Base-by-base conservation (phyloP, 2,329 filamentous ascomycete genomes). In the Bipolaris cookei region DNA sequence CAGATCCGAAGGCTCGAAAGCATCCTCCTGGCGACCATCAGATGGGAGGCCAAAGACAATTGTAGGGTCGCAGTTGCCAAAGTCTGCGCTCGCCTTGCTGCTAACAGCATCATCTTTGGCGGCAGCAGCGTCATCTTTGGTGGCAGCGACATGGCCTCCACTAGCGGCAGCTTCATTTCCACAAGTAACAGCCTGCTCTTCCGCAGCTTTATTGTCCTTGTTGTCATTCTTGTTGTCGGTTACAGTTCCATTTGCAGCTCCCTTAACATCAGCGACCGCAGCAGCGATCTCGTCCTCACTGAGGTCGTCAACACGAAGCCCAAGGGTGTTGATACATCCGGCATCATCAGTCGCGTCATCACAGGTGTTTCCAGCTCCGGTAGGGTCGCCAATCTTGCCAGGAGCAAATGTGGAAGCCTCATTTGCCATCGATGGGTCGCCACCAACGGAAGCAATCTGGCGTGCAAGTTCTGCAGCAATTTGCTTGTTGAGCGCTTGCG, bases 381-480 rank as follows among this genome's bases (percentile, higher is more conserved):
- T 84, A n/a, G 68, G 63, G 61, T 82, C 82, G 66, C 80, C 76
- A 67, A 86, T 78, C 62, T 82, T 63, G 49, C 87, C 87, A 14
- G 87, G 84, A 4, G 80, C 82, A 68, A 90, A 90, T 4, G 87
- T 90, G 52, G 85, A 86, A 28, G 82, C 80, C 61, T 86, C 77
- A 47, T 89, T 83, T 37, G 88, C 88, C 34, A 84, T 77, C 45
- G 82, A 77, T 14, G 87, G 85, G 71, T 90, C 84, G 28, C 84
- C 88, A 13, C 88, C 87, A 60, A 90, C 80, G 4, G 79, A 76
- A 18, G 82, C 81, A 49, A 90, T 83, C 76, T 89, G 84, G 50
- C 79, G 76, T 16, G 87, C 87, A 3, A 89, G 78, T 42, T 81
- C 81, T 6, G 88, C 78, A 44, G 84, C 82, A 63, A 89, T 84